Conservation (phyloP, 306 rosid genomes). For the Quercus dentata region DNA sequence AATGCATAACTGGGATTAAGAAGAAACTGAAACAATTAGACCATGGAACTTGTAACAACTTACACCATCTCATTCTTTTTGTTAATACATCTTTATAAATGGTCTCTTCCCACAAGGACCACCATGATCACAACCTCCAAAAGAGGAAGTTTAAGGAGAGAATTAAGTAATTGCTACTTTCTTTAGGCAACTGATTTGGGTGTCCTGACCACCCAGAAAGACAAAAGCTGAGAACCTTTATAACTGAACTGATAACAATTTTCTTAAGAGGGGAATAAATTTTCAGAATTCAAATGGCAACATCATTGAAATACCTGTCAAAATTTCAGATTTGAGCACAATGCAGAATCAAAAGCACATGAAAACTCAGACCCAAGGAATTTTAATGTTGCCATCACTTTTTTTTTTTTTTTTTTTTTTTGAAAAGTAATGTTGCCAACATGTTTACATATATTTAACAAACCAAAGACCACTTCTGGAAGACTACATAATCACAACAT, state of each 20-base stretch:
- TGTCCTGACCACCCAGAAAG: not conserved
- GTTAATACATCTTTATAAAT: not conserved
- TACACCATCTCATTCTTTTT: not conserved
- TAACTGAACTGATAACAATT: too few species aligned
- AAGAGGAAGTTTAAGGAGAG: not conserved
- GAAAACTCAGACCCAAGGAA: not conserved
- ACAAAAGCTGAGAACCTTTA: not conserved
- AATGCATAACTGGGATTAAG: not conserved
- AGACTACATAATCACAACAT: not conserved
- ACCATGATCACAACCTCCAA: not conserved
- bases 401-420: too few species aligned
- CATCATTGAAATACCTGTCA: not conserved
- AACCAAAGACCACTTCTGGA: not conserved
- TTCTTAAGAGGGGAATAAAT: too few species aligned
- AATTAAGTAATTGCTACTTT: not conserved
- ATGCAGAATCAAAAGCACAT: not conserved
- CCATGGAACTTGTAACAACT: not conserved
- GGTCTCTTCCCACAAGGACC: not conserved
- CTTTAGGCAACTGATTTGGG: not conserved
- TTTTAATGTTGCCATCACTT: not conserved
- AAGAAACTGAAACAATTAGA: not conserved
- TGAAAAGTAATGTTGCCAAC: not conserved
- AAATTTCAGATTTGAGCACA: not conserved
- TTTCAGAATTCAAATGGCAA: not conserved
- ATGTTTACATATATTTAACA: not conserved